Evolutionary conservation across 129 eudicot species (phyloP).

Genomic region (Arctium minus): DNA sequence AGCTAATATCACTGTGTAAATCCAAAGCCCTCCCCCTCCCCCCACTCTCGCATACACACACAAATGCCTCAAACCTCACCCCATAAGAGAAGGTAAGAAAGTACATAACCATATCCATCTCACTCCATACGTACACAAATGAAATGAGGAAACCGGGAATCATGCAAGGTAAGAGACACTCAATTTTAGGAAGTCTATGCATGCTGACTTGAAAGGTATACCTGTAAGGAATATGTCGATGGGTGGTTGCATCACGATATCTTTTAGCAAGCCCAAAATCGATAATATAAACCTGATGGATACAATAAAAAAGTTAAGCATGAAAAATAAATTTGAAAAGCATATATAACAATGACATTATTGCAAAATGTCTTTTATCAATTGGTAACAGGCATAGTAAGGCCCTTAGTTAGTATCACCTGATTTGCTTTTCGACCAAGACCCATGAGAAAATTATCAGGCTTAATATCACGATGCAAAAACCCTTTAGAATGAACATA

Average conservation of each 20-base stretch:
- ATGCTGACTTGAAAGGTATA: slow-evolving; percentile 23
- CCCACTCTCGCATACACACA: background rate
- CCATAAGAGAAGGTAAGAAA: background rate
- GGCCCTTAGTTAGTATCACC: slow-evolving; percentile 34
- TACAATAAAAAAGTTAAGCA: background rate
- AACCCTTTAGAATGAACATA: slow-evolving; percentile 94
- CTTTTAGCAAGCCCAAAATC: slow-evolving; percentile 99
- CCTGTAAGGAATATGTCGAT: slow-evolving; percentile 98
- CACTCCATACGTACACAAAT: background rate
- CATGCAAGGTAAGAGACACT: background rate
- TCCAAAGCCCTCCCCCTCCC: background rate
- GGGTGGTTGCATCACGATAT: slow-evolving; percentile 84
- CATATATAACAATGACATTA: slow-evolving; percentile 10
- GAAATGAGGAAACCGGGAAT: background rate
- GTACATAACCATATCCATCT: background rate
- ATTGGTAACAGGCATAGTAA: background rate
- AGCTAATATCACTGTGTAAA: background rate
- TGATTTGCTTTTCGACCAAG: slow-evolving; percentile 98
- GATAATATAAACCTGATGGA: slow-evolving; percentile 78
- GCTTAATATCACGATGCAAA: slow-evolving; percentile 94
- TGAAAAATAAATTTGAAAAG: background rate
- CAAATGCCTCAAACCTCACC: background rate
- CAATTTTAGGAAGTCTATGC: background rate
- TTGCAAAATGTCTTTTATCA: background rate
- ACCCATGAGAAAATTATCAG: slow-evolving; percentile 99